These are phyloP conservation scores for Pelagophyceae sp. DNA, from an alignment of 352 stramenopile species.

Conservation along the genomic window DNA sequence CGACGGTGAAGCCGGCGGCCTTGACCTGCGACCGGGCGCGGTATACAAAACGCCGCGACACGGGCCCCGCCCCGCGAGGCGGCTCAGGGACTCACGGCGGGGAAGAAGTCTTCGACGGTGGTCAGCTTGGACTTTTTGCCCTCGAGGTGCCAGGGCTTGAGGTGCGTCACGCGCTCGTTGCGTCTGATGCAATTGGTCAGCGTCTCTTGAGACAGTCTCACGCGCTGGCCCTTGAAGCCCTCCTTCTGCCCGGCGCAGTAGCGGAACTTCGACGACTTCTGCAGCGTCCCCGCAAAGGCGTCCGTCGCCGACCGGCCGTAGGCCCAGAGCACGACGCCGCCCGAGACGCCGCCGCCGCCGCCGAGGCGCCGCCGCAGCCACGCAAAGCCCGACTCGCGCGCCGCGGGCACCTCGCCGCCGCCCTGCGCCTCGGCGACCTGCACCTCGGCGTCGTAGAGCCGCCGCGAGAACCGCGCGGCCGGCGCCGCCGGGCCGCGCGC, in stretches of 20 bases:
- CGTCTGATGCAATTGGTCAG: not conserved
- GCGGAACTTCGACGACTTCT: not conserved
- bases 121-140: too few relatives aligned
- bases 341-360: too few relatives aligned
- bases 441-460: too few relatives aligned
- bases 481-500: too few relatives aligned
- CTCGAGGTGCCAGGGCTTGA: not conserved
- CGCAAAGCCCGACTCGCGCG: too few relatives aligned
- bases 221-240: not conserved
- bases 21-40: not conserved
- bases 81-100: not conserved
- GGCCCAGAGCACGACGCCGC: constrained; percentile 2
- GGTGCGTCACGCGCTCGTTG: not conserved
- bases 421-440: too few relatives aligned
- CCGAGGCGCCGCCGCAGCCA: too few relatives aligned
- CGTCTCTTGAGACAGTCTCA: not conserved
- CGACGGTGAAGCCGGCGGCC: not conserved
- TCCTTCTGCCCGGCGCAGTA: not conserved
- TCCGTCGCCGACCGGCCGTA: constrained; percentile 11
- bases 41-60: not conserved
- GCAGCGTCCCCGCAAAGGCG: not conserved
- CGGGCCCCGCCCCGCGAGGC: too few relatives aligned
- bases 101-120: not conserved
- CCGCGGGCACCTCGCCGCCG: too few relatives aligned
- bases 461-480: too few relatives aligned